A percentile compares a stretch with the other conserved stretches of the same genome.
These are phyloP conservation scores for Picea abies DNA, from an alignment of 83 land plant genomes.

Conservation along the genomic window DNA sequence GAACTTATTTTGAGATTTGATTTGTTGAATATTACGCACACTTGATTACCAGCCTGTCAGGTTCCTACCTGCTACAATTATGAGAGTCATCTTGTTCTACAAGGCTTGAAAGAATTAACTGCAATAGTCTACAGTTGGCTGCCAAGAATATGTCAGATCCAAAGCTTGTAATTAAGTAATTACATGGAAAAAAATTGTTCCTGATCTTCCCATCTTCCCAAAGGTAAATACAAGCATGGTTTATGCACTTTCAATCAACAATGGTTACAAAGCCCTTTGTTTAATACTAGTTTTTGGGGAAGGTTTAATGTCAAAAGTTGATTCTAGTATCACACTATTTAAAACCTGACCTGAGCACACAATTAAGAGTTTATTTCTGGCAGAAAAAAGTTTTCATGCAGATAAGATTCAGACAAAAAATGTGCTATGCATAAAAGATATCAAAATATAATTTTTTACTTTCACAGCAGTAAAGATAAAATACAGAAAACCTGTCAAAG, in stretches of 20 bases:
- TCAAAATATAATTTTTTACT: neutral
- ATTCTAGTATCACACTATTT: neutral
- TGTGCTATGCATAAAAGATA: neutral
- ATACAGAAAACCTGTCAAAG: neutral
- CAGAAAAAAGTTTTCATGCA: conserved; percentile 1
- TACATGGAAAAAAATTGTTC: neutral
- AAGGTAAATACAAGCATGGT: neutral
- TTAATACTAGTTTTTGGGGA: neutral
- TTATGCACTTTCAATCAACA: neutral
- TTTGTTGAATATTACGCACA: neutral
- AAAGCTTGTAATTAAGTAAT: neutral
- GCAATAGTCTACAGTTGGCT: neutral
- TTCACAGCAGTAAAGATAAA: neutral
- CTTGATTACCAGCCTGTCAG: neutral
- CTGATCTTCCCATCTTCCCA: neutral
- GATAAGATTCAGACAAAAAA: neutral
- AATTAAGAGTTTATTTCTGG: neutral
- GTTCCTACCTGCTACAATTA: neutral
- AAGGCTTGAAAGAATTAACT: neutral
- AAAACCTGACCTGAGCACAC: neutral
- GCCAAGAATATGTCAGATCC: neutral
- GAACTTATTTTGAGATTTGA: neutral
- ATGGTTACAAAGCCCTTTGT: neutral
- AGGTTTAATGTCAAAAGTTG: neutral
- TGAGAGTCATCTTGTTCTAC: too few relatives aligned